Base-by-base conservation (phyloP, 176 grass and related monocot species). In the Triticum timopheevii region DNA sequence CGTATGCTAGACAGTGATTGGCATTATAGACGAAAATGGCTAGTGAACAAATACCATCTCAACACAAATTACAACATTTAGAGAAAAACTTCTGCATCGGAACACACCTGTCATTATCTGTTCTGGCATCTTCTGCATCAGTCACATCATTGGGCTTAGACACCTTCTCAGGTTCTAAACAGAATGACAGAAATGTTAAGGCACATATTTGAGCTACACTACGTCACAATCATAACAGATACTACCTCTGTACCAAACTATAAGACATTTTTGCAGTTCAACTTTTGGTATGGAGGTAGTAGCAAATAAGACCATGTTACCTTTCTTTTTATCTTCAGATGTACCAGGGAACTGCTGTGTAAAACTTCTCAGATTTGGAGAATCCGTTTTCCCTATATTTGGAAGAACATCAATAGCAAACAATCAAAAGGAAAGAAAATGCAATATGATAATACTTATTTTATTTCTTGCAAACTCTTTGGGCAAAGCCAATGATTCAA, bases 311-410 rank as follows among this genome's bases (percentile, higher is more conserved):
- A 13, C 13, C 24, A 47, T 35, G n/a, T 33, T 81, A 92, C 90
- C 86, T 76, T 75, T 90, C 33, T 81, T 76, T 9, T 76, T 44
- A 64, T 90, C 83, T 42, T 50, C 42, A 69, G 80, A 82, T 73
- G 80, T 80, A 68, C 72, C 80, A 7, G 83, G 77, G 28, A 92
- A 92, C 35, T 95, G 90, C 67, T 89, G 90, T 25, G 90, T 90
- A 80, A 95, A 92, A 89, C 90, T 92, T 87, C 82, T 86, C n/a
- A 92, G 77, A 81, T 92, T 88, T 49, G 88, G 93, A 87, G 88
- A 70, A 59, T 90, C 88, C 22, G 63, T 62, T 85, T 91, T 92
- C 79, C 90, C 93, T 95, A 30, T 30, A 82, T 80, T 86, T 81
- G 28, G 15, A 86, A 25, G 50, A 69, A 65, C 17, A 88, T 63